These are phyloP conservation scores for Durio zibethinus DNA, from an alignment of 345 rosid genomes.

Conservation along the genomic window DNA sequence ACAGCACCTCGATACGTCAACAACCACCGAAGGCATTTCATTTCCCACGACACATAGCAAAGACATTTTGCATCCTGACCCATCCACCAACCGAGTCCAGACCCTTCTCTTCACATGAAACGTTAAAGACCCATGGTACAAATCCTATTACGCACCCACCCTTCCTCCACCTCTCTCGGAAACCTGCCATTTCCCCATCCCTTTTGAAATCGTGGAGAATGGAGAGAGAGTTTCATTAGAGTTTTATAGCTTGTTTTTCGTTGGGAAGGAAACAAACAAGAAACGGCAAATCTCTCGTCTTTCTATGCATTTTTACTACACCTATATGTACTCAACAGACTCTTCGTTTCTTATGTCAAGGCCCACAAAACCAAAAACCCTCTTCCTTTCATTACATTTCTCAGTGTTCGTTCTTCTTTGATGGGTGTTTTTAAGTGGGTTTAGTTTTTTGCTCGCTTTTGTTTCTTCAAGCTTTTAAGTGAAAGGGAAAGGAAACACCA, in stretches of 20 bases:
- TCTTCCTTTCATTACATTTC: not conserved
- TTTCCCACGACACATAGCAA: not conserved
- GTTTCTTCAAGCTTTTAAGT: not conserved
- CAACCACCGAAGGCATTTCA: not conserved
- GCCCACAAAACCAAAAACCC: not conserved
- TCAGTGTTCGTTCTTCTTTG: not conserved
- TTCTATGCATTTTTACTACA: not conserved
- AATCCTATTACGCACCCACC: not conserved
- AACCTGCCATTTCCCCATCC: not conserved
- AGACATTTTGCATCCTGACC: not conserved
- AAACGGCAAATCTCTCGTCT: not conserved
- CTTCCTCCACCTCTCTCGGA: not conserved
- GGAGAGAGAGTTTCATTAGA: not conserved
- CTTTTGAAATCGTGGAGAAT: not conserved
- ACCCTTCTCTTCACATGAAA: not conserved
- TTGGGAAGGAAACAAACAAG: not conserved
- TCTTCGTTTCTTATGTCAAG: not conserved
- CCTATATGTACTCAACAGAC: not conserved
- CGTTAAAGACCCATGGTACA: not conserved
- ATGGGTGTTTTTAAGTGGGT: not conserved
- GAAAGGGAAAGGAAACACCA: not conserved
- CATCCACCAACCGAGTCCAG: too few relatives aligned
- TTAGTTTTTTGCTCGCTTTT: not conserved
- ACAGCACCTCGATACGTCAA: not conserved
- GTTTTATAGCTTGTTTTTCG: not conserved